These are phyloP conservation scores for Tinospora cordifolia DNA, from an alignment of 164 flowering plant genomes.

Conservation along the genomic window DNA sequence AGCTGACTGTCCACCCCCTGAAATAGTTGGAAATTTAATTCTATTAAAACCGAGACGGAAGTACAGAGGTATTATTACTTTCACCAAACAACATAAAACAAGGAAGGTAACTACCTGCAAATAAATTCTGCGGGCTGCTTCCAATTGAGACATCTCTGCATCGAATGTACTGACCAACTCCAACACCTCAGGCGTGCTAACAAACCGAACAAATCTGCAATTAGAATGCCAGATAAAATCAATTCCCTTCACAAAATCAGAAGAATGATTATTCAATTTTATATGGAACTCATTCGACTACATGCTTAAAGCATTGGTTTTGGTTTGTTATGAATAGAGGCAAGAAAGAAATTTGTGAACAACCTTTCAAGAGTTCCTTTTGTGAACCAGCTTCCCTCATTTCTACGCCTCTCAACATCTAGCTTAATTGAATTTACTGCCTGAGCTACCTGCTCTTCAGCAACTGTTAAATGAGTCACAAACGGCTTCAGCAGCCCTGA, in stretches of 20 bases:
- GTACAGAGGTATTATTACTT: not conserved
- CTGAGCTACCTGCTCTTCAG: conserved; percentile 67
- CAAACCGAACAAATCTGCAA: conserved; percentile 89
- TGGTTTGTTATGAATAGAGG: not conserved
- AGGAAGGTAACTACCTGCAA: conserved; percentile 48
- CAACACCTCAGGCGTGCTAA: conserved; percentile 86
- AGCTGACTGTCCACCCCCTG: conserved; percentile 65
- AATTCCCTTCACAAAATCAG: not conserved
- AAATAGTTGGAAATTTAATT: conserved; percentile 14
- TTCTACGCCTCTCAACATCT: conserved; percentile 47
- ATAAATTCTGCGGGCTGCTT: conserved; percentile 77
- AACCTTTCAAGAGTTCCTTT: conserved; percentile 98
- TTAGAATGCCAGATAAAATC: conserved; percentile 7
- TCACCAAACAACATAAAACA: not conserved
- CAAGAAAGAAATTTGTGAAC: not conserved
- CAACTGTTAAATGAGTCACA: conserved; percentile 69
- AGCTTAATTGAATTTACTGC: conserved; percentile 69
- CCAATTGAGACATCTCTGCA: conserved; percentile 92
- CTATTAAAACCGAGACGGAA: conserved; percentile 16
- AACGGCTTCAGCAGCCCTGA: conserved; percentile 88
- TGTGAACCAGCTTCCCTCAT: conserved; percentile 78
- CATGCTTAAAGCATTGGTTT: not conserved
- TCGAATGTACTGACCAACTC: conserved; percentile 76
- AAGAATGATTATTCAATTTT: not conserved
- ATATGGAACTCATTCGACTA: not conserved